Conservation (phyloP, 2,329 filamentous ascomycete genomes). For the Penicillium janthinellum region DNA sequence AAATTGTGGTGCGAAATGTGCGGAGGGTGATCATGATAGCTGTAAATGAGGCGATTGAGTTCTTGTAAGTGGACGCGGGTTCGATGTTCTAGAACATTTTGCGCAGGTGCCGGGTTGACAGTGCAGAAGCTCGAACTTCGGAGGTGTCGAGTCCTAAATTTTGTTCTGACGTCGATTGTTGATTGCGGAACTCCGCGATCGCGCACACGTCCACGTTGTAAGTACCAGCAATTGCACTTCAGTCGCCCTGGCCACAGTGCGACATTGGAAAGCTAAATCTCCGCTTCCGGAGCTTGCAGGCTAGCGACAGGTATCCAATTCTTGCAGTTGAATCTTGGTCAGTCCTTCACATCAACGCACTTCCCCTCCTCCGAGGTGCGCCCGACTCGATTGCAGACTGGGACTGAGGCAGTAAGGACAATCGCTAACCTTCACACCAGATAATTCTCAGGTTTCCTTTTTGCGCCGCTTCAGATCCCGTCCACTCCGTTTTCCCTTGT, state of each 20-base stretch:
- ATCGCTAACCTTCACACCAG: neutral
- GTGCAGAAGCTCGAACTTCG: neutral
- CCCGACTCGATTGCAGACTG: neutral
- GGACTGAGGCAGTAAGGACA: neutral
- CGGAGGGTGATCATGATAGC: conserved; percentile 23
- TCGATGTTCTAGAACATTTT: conserved; percentile 10
- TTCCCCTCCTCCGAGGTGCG: conserved; percentile 9
- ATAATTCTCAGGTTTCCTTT: neutral
- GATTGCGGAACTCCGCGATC: conserved; percentile 24
- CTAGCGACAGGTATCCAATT: conserved; percentile 1
- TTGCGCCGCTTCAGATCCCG: neutral
- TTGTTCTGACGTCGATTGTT: conserved; percentile 34
- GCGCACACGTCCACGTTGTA: conserved; percentile 11
- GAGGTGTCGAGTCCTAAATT: conserved; percentile 15
- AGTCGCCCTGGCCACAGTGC: neutral
- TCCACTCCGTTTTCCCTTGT: neutral
- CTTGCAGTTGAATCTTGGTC: neutral
- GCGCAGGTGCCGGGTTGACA: conserved; percentile 5
- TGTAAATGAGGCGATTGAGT: neutral
- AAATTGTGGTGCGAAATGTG: conserved; percentile 16
- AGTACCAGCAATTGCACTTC: conserved; percentile 5
- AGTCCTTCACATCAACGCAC: neutral
- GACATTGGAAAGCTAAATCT: neutral
- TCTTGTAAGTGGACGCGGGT: neutral
- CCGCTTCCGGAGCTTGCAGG: neutral